These are phyloP conservation scores for Microbotryum intermedium DNA, from an alignment of 1,284 basidiomycete genomes.

Conservation along the genomic window DNA sequence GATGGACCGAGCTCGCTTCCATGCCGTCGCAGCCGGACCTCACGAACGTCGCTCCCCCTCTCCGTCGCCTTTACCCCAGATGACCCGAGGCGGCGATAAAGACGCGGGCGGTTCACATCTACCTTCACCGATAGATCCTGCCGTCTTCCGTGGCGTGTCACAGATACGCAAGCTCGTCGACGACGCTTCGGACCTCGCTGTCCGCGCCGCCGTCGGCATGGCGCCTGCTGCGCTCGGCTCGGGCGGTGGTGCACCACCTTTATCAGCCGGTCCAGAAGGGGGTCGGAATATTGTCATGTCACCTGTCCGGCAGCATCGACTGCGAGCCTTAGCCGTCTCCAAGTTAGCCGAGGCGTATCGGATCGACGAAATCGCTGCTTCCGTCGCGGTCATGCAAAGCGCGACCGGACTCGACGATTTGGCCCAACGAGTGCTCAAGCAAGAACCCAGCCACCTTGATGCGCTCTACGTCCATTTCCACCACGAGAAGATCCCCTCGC, in stretches of 20 bases:
- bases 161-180: constrained; percentile 67
- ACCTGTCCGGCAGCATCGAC: constrained; percentile 62
- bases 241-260: not conserved
- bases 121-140: constrained; percentile 73
- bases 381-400: constrained; percentile 82
- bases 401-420: constrained; percentile 77
- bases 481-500: constrained; percentile 78
- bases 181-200: constrained; percentile 69
- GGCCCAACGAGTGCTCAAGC: constrained; percentile 64
- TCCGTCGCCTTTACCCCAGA: constrained; percentile 43
- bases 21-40: not conserved
- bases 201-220: constrained; percentile 67
- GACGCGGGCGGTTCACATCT: constrained; percentile 3
- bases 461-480: constrained; percentile 79
- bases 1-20: constrained; percentile 9
- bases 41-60: no score
- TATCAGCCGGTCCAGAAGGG: not conserved
- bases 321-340: constrained; percentile 66
- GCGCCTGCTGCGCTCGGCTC: constrained; percentile 57
- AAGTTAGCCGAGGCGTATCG: constrained; percentile 71
- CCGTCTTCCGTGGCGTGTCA: constrained; percentile 63
- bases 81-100: constrained; percentile 34
- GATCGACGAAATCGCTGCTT: constrained; percentile 72
- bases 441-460: constrained; percentile 63
- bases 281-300: constrained; percentile 49